A percentile compares a stretch with the other conserved stretches of the same genome.
Evolutionary conservation across 2,329 filamentous ascomycete genomes (phyloP).

Genomic region (Fusarium pseudoanthophilum): DNA sequence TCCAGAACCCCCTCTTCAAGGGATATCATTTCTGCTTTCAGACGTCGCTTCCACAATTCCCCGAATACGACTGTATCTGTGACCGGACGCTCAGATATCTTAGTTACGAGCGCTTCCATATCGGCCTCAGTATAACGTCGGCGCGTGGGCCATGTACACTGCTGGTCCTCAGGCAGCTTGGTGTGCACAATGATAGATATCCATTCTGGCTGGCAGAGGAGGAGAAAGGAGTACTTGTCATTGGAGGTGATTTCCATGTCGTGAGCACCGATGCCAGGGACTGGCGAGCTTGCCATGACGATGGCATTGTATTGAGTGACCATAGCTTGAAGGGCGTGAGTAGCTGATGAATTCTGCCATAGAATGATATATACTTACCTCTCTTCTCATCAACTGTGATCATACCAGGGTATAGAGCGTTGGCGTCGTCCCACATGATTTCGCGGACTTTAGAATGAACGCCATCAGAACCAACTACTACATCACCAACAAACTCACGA

Average conservation of each 20-base stretch:
- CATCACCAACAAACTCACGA: background rate
- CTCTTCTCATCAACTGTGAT: background rate
- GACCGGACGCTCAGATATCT: background rate
- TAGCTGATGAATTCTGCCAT: accelerated
- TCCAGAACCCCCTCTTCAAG: background rate
- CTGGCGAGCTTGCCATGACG: background rate
- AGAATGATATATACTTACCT: background rate
- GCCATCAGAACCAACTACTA: background rate
- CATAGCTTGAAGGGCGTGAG: background rate
- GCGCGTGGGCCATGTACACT: background rate
- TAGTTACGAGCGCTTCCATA: background rate
- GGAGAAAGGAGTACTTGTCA: background rate
- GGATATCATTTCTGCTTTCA: background rate
- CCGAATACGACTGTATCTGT: background rate
- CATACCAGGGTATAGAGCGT: background rate
- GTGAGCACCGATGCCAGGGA: background rate
- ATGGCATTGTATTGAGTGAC: background rate
- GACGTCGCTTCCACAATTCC: background rate
- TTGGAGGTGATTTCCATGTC: background rate
- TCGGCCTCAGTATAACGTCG: background rate
- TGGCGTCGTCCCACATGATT: background rate
- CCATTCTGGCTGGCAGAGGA: background rate
- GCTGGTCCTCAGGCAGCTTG: background rate
- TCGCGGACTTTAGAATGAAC: background rate
- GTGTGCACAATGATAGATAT: background rate